Conservation (phyloP, 1,284 basidiomycete genomes). For the Lentinula novae-zelandiae region DNA sequence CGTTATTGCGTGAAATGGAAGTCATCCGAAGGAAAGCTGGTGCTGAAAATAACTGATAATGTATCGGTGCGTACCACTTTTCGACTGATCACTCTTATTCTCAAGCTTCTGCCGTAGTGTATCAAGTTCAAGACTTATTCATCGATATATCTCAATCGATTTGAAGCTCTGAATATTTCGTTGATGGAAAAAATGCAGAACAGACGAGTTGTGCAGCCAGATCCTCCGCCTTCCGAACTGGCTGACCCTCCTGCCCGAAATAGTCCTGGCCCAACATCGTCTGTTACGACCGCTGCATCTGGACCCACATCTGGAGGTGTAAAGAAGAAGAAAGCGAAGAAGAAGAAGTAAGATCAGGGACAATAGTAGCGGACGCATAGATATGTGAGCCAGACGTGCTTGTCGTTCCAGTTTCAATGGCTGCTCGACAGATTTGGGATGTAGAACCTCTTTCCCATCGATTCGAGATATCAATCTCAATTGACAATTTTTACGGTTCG, state of each 20-base stretch:
- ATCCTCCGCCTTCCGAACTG: constrained; percentile 18
- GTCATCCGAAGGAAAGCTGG: constrained; percentile 75
- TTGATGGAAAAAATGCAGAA: constrained; percentile 85
- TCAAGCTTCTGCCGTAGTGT: constrained; percentile 49
- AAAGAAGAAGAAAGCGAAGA: constrained; percentile 52
- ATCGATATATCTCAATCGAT: constrained; percentile 90
- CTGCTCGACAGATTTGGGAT: neutral
- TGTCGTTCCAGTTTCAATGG: neutral
- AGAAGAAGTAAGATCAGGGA: constrained; percentile 37
- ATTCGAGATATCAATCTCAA: neutral
- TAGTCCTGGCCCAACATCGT: neutral
- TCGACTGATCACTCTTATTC: neutral
- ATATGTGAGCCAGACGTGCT: neutral
- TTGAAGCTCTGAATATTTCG: constrained; percentile 84
- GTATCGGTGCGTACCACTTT: constrained; percentile 54
- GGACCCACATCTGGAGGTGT: constrained; percentile 32
- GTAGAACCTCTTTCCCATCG: neutral
- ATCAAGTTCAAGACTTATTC: constrained; percentile 94
- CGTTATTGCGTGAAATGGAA: constrained; percentile 89
- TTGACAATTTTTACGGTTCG: too few species aligned
- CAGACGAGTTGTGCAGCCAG: constrained; percentile 26
- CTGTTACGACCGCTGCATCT: neutral
- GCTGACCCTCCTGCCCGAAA: constrained; percentile 19
- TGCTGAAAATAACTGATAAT: constrained; percentile 90
- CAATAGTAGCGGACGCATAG: constrained; percentile 16